Evolutionary conservation across 2,329 filamentous ascomycete genomes (phyloP), one percentile per base, ranked within the genome.

Genomic region (Sporothrix sp.): DNA sequence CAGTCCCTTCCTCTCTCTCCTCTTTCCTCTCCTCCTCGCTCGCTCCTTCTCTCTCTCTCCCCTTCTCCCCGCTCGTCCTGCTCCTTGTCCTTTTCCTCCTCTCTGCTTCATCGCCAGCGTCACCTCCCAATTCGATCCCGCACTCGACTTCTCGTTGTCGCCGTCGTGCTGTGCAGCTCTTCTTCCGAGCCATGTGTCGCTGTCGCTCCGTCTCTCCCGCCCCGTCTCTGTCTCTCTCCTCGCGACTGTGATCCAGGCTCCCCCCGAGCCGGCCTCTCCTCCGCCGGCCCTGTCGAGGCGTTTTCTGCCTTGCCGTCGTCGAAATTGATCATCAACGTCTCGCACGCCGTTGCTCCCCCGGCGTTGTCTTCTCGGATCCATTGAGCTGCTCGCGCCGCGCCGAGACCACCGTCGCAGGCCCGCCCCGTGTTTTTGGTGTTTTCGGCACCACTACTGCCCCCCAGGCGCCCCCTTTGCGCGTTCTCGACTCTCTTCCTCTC

Each of bases 181-280:
- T 28, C 14, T 39, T 20, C 11, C 46, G 50, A 50, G 42, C 50
- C 53, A 54, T 54, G 53, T 28, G 52, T 42, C 43, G 45, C 47
- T 36, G 27, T 32, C 35, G 36, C 48, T 38, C 39, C 39, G 23
- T 38, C 32, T 44, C 48, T 32, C 35, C 33, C 48, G 40, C 32
- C 40, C 39, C 27, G 21, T 45, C 30, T 50, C 39, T 50, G 21
- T 45, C 30, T 50, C 39, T 50, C 27, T 37, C 48, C 43, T 45
- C 43, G 48, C 48, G 48, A 45, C 40, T 51, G 48, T 51, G 48
- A 51, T 45, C 40, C 39, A 36, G 33, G 32, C 32, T 21, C 39
- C 50, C 37, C 21, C 28, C 36, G 25, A 16, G 14, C 14, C 46
- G 36, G 20, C 37, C 21, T 51, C 32, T 28, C 27, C 20, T 20